Evolutionary conservation across 495 filamentous ascomycete species (phyloP).

Genomic region (Daldinia caldariorum): DNA sequence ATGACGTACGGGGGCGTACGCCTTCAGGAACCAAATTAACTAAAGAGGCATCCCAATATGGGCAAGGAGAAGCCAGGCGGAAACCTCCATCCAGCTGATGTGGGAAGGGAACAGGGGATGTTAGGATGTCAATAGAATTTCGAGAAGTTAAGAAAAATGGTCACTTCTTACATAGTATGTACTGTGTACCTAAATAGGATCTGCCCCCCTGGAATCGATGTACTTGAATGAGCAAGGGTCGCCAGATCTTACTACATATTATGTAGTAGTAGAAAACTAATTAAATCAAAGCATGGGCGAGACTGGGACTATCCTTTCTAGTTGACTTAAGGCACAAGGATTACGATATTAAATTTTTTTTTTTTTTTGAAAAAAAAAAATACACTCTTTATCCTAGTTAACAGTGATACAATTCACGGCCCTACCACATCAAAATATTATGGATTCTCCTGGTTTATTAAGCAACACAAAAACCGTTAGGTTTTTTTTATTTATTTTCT

Average conservation of each 20-base stretch:
- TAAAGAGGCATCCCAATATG: constrained; percentile 19
- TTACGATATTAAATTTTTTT: constrained; percentile 9
- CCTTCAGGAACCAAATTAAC: constrained; percentile 37
- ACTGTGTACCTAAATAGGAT: constrained; percentile 36
- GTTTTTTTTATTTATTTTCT: not conserved
- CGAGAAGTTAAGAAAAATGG: constrained; percentile 27
- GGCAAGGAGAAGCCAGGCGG: constrained; percentile 28
- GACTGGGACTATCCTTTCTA: constrained; percentile 4
- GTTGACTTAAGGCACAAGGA: constrained; percentile 9
- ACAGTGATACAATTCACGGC: constrained; percentile 11
- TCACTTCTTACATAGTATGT: constrained; percentile 19
- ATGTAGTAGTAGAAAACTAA: constrained; percentile 19
- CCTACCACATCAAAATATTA: not conserved
- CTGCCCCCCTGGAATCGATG: constrained; percentile 37
- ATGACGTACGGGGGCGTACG: constrained; percentile 36
- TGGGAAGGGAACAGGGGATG: constrained; percentile 24
- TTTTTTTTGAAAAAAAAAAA: constrained; percentile 3
- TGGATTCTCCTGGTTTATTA: not conserved
- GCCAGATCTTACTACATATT: constrained; percentile 33
- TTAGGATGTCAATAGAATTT: constrained; percentile 30
- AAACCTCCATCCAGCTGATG: constrained; percentile 40
- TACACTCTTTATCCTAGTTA: not conserved
- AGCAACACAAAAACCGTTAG: constrained; percentile 1
- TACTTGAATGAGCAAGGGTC: constrained; percentile 40
- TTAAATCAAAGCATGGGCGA: constrained; percentile 33